Evolutionary conservation across 2,329 filamentous ascomycete species (phyloP), one percentile per base, ranked within the genome.

Genomic region (Colletotrichum sp.): DNA sequence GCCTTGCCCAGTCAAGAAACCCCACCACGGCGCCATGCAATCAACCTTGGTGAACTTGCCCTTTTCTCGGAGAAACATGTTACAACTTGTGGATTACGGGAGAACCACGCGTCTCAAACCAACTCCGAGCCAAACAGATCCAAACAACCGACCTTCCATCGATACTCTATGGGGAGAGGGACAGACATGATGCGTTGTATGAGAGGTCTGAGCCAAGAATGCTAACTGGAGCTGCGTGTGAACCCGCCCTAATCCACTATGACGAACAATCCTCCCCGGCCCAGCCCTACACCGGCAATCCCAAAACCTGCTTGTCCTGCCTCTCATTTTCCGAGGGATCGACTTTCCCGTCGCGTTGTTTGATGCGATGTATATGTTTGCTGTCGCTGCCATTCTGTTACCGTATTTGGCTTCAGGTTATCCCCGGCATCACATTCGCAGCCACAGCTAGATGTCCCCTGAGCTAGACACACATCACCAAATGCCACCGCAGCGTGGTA

Each of bases 141-240:
- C 10, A 13, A n/a, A 43, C 6, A 9, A 38, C 16, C 36, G 7
- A 43, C 38, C 43, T 48, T 12, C 10, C 43, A 48, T 48, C 43
- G 9, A 21, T 48, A 21, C 18, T 21, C 10, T n/a, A n/a, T 48
- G 18, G 36, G 7, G 9, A 48, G 18, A 43, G 43, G n/a, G 2
- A 48, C 5, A 48, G 18, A 48, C 43, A n/a, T 48, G 43, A 48
- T 48, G 43, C 43, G 10, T 21, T 7, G 43, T 48, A 21, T 21
- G 43, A 21, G 52, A 56, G n/a, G 36, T 55, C 38, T 65, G 62
- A 65, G 26, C 43, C 43, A 48, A 21, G 43, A 48, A 8, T 36
- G 56, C 66, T 52, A 59, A 67, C 61, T 74, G 72, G 62, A 71
- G 62, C 73, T 56, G 67, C 38, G 69, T 63, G 32, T 55, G n/a